Evolutionary conservation across 2,329 filamentous ascomycete genomes (phyloP), one percentile per base, ranked within the genome.

Genomic region (Neopestalotiopsis rosae): DNA sequence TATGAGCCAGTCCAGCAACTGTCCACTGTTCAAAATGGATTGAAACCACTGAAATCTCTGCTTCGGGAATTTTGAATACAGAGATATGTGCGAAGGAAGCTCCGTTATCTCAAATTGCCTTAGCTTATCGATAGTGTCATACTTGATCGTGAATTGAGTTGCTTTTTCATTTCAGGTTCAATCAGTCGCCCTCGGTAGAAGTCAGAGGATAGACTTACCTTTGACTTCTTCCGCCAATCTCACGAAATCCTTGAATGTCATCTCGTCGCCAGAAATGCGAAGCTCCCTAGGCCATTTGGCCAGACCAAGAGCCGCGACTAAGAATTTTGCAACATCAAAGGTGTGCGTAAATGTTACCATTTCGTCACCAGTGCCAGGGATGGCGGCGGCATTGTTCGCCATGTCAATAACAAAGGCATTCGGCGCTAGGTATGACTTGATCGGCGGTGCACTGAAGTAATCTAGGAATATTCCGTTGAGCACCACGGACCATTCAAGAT

Each of bases 11-110:
- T 2, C 58, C 58, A 28, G 28, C 28, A 17, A 61, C 58, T 5
- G 32, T 38, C 58, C 28, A 61, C 58, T n/a, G 28, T 13, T 34
- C 58, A 38, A 61, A 12, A 61, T 61, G 58, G 58, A 61, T 30
- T 34, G 58, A 6, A 61, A 61, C 58, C 28, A 61, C 32, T 61
- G 58, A 6, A 38, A 61, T 17, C 58, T 61, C n/a, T 61, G 28
- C 32, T 61, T 61, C 1, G 30, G 58, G 17, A 61, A 61, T 32
- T 38, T 61, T n/a, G 28, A 13, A 17, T 61, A 61, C 4, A 61
- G 14, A 13, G 10, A n/a, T 10, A 6, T 2, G 17, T 61, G 58
- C 10, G 7, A n/a, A 4, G 58, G 28, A 28, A 61, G 30, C 32
- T 61, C 58, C 1, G 58, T 61, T 28, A 61, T 61, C n/a, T 38